Conservation (phyloP, 129 eudicot species). For the Artemisia tridentata region DNA sequence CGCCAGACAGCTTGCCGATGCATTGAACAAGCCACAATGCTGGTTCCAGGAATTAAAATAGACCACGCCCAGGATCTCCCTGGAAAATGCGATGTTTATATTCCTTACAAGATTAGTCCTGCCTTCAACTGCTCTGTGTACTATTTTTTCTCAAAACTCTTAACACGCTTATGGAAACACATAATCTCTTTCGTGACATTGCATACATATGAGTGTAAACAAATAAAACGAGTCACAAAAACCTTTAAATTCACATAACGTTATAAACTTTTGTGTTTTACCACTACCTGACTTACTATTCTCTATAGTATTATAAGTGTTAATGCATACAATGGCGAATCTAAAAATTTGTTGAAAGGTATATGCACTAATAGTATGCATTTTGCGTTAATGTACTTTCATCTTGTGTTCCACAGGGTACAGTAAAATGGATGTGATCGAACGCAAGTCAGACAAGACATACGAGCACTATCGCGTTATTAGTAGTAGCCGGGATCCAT, state of each 20-base stretch:
- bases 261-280: no score
- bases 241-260: no score
- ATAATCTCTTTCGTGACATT: no score
- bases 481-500: not conserved
- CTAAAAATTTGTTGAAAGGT: no score
- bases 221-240: no score
- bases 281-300: no score
- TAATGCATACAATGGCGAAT: no score
- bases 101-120: conserved; percentile 46
- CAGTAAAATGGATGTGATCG: conserved; percentile 8
- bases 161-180: not conserved
- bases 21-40: conserved; percentile 29
- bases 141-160: not conserved
- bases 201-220: no score
- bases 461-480: not conserved
- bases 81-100: conserved; percentile 37
- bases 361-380: not conserved
- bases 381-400: not conserved
- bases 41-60: conserved; percentile 25
- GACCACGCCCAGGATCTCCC: conserved; percentile 32
- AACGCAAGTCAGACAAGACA: not conserved
- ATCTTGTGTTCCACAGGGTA: conserved; percentile 18
- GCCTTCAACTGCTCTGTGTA: conserved; percentile 42
- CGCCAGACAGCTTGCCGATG: conserved; percentile 41
- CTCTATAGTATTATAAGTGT: no score